phyloP scores from a whole-genome alignment of 495 filamentous ascomycete species.

The Pyrenopolyporus hunteri region DNA sequence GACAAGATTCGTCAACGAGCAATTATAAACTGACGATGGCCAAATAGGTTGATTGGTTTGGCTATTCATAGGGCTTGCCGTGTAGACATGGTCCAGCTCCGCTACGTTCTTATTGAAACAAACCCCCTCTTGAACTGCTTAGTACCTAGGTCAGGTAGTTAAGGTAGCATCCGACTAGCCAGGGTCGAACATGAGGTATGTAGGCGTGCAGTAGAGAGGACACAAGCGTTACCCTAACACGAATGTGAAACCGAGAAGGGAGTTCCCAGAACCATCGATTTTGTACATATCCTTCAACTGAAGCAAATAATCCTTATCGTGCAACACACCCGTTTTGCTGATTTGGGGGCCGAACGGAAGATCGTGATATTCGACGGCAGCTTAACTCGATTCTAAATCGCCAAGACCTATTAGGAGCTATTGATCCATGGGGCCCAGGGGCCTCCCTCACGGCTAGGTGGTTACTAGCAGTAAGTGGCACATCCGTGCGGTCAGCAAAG shows the following conservation, averaged over 20 bases:
- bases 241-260: neutral
- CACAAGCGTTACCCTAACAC: neutral
- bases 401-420: neutral
- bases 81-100: neutral
- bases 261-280: neutral
- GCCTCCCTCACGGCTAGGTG: neutral
- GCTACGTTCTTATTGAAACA: constrained; percentile 1
- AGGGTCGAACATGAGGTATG: too few species aligned
- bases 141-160: too few species aligned
- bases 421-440: neutral
- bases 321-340: neutral
- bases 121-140: neutral
- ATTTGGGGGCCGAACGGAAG: constrained; percentile 1
- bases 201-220: too few species aligned
- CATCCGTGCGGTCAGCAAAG: constrained; percentile 26
- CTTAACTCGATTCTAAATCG: neutral
- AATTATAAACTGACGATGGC: constrained; percentile 1
- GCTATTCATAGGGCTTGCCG: neutral
- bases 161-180: too few species aligned
- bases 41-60: constrained; percentile 9
- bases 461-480: neutral
- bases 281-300: neutral
- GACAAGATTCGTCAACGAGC: constrained; percentile 11
- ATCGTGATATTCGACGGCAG: neutral
- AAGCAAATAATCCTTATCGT: neutral